Percentiles rank a stretch among this genome's conserved stretches.
Conservation (phyloP, 2,329 filamentous ascomycete species). For the Chaetomium sp. region DNA sequence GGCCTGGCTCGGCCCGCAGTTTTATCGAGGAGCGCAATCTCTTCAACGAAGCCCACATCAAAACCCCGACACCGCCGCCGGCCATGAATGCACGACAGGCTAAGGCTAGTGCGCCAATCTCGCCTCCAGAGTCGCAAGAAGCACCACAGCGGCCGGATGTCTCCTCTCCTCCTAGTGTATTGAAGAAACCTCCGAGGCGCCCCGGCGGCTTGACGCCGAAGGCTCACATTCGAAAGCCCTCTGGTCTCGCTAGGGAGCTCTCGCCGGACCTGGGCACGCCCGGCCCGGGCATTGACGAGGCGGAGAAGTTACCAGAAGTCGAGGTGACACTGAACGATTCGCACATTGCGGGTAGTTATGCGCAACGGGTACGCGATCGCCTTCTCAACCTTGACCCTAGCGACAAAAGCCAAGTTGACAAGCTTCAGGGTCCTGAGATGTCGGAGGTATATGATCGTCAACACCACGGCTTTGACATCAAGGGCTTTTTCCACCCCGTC, state of each 20-base stretch:
- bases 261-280: too few species aligned
- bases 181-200: slow-evolving; percentile 4
- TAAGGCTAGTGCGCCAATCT: background rate
- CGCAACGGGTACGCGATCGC: background rate
- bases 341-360: background rate
- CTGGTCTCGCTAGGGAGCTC: too few species aligned
- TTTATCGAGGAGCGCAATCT: slow-evolving; percentile 25
- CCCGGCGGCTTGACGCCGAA: background rate
- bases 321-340: background rate
- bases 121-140: background rate
- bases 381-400: background rate
- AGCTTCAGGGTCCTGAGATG: background rate
- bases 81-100: background rate
- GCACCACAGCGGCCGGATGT: background rate
- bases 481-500: background rate
- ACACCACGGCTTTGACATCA: background rate
- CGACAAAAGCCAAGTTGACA: background rate
- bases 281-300: too few species aligned
- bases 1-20: slow-evolving; percentile 17
- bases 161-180: slow-evolving; percentile 4
- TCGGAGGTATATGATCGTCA: background rate
- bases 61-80: slow-evolving; percentile 12
- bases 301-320: too few species aligned
- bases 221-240: too few species aligned
- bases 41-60: slow-evolving; percentile 19